Conservation (phyloP, 1,284 basidiomycete species). For the Taiwanofungus camphoratus region DNA sequence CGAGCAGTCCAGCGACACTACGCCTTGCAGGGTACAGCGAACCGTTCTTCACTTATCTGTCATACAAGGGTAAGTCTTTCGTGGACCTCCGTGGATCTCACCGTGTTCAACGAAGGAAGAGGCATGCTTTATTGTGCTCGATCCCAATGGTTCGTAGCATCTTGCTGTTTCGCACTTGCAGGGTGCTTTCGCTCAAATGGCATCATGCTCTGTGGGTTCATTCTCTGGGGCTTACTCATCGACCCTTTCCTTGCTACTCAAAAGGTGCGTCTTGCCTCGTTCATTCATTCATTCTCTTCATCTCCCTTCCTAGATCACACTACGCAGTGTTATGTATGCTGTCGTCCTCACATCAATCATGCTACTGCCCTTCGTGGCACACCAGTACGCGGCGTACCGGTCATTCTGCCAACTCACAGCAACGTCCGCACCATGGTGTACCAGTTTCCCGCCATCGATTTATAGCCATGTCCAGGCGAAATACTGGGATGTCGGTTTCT, state of each 20-base stretch:
- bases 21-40: slow-evolving; percentile 76
- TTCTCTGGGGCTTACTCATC: slow-evolving; percentile 64
- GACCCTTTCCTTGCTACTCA: slow-evolving; percentile 39
- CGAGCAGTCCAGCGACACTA: slow-evolving; percentile 76
- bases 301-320: slow-evolving; percentile 28
- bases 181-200: slow-evolving; percentile 80
- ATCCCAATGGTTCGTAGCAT: slow-evolving; percentile 45
- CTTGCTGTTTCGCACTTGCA: slow-evolving; percentile 62
- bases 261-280: slow-evolving; percentile 26
- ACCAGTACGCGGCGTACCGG: slow-evolving; percentile 63
- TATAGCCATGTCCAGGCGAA: slow-evolving; percentile 81
- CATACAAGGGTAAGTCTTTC: slow-evolving; percentile 57
- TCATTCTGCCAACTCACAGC: slow-evolving; percentile 49
- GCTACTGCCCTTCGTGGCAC: slow-evolving; percentile 60
- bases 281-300: slow-evolving; percentile 9
- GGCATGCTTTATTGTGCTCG: slow-evolving; percentile 59
- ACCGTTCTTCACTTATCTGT: slow-evolving; percentile 77
- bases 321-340: slow-evolving; percentile 29
- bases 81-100: neutral
- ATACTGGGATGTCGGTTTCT: slow-evolving; percentile 87
- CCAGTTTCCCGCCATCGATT: slow-evolving; percentile 51
- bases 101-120: slow-evolving; percentile 18
- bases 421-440: slow-evolving; percentile 57
- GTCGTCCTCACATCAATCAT: slow-evolving; percentile 40
- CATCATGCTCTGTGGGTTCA: slow-evolving; percentile 66